Evolutionary conservation across 1,284 basidiomycete species (phyloP).

Genomic region (Apiotrichum laibachii): DNA sequence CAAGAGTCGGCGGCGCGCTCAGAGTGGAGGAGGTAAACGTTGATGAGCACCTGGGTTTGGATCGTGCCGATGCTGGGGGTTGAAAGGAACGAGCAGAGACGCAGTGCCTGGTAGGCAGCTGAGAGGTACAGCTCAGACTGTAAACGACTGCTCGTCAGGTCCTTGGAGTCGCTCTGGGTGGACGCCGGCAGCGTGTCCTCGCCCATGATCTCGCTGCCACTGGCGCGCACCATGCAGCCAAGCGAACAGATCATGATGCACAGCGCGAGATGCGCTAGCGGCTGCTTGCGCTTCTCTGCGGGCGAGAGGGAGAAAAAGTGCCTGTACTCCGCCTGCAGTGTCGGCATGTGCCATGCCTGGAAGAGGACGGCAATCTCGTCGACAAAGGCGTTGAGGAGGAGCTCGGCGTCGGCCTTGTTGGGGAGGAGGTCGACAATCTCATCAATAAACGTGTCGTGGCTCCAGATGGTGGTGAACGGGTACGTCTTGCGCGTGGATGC

Average conservation of each 20-base stretch:
- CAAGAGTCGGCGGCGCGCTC: slow-evolving; percentile 50
- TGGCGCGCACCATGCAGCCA: slow-evolving; percentile 46
- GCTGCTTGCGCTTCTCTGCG: slow-evolving; percentile 40
- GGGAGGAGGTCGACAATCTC: slow-evolving; percentile 50
- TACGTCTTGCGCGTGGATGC: slow-evolving; percentile 49
- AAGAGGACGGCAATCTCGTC: slow-evolving; percentile 45
- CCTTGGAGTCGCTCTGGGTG: slow-evolving; percentile 15
- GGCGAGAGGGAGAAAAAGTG: slow-evolving; percentile 43
- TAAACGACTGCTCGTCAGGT: slow-evolving; percentile 46
- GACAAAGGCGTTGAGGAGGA: slow-evolving; percentile 41
- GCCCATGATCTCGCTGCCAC: slow-evolving; percentile 45
- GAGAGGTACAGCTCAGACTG: slow-evolving; percentile 51
- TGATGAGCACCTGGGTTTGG: slow-evolving; percentile 45
- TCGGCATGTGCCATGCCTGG: slow-evolving; percentile 46
- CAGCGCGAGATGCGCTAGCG: slow-evolving; percentile 43
- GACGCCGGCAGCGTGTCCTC: slow-evolving; percentile 5
- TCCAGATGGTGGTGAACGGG: slow-evolving; percentile 53
- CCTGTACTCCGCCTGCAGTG: slow-evolving; percentile 40
- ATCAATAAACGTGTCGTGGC: slow-evolving; percentile 49
- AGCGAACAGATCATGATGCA: slow-evolving; percentile 50
- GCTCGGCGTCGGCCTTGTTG: slow-evolving; percentile 39
- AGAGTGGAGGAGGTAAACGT: slow-evolving; percentile 47
- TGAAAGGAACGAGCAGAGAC: slow-evolving; percentile 51
- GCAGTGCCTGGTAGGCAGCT: slow-evolving; percentile 49
- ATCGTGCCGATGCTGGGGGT: slow-evolving; percentile 46